These are phyloP conservation scores for Spiraea crenata DNA, from an alignment of 331 rosid genomes.

Conservation along the genomic window DNA sequence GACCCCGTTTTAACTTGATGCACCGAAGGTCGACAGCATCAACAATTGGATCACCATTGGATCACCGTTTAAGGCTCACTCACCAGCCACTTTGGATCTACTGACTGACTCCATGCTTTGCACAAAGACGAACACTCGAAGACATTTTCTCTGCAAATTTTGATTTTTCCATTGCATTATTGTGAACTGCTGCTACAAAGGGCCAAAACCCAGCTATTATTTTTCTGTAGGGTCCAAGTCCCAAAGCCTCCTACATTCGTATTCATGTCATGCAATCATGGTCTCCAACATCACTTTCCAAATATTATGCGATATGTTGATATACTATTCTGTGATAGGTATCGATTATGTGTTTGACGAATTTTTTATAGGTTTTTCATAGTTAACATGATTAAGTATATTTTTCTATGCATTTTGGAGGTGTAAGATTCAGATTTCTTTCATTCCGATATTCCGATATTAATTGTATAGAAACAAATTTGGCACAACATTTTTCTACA, in stretches of 20 bases:
- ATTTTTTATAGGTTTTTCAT: too few species aligned
- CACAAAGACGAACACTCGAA: constrained; percentile 18
- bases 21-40: not conserved
- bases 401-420: too few species aligned
- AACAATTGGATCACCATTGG: not conserved
- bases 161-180: constrained; percentile 5
- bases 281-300: not conserved
- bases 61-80: constrained; percentile 5
- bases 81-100: constrained; percentile 10
- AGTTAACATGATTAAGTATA: too few species aligned
- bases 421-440: too few species aligned
- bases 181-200: not conserved
- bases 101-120: constrained; percentile 28
- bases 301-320: too few species aligned
- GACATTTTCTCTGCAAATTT: constrained; percentile 9
- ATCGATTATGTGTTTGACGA: too few species aligned
- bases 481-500: too few species aligned
- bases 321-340: too few species aligned
- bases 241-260: not conserved
- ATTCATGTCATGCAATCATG: not conserved
- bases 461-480: too few species aligned
- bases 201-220: not conserved
- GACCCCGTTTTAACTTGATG: not conserved
- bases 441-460: too few species aligned
- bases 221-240: not conserved